Percentiles rank a stretch among this genome's conserved stretches.
Conservation (phyloP, 2,329 filamentous ascomycete genomes). For the Stagonosporopsis vannaccii region DNA sequence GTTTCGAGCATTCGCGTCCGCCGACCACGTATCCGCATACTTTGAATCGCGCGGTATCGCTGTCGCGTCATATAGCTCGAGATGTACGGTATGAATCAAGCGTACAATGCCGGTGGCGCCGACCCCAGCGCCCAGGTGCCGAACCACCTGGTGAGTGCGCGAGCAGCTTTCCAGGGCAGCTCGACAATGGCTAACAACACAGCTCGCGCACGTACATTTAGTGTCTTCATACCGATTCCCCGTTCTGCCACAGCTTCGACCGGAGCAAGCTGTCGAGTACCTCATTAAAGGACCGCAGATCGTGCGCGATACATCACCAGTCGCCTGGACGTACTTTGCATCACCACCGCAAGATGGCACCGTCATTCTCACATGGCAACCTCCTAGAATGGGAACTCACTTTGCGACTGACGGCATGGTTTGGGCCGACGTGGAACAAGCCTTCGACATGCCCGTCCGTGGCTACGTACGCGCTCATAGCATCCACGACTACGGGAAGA, state of each 20-base stretch:
- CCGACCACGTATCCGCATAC: constrained; percentile 1
- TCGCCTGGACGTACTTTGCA: constrained; percentile 93
- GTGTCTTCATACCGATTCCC: constrained; percentile 86
- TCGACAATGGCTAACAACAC: constrained; percentile 25
- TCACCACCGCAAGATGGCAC: constrained; percentile 77
- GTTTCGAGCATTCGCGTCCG: constrained; percentile 11
- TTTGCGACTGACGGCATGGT: constrained; percentile 93
- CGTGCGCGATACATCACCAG: constrained; percentile 81
- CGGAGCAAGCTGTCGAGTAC: constrained; percentile 82
- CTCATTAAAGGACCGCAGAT: constrained; percentile 84
- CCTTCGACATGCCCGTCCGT: constrained; percentile 75
- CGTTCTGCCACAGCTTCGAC: constrained; percentile 71
- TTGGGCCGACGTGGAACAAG: constrained; percentile 83
- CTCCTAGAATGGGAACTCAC: constrained; percentile 70
- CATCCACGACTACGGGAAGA: neutral
- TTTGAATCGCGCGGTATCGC: constrained; percentile 23
- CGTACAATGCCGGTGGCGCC: constrained; percentile 34
- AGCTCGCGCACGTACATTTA: constrained; percentile 90
- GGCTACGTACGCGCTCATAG: constrained; percentile 65
- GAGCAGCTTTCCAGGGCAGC: constrained; percentile 9
- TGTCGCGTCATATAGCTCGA: constrained; percentile 35
- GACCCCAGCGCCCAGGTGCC: constrained; percentile 49
- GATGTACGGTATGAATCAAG: constrained; percentile 48
- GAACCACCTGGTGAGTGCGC: constrained; percentile 40
- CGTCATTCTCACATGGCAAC: constrained; percentile 88